Conservation (phyloP, 495 filamentous ascomycete species). For the Collariella sp. region DNA sequence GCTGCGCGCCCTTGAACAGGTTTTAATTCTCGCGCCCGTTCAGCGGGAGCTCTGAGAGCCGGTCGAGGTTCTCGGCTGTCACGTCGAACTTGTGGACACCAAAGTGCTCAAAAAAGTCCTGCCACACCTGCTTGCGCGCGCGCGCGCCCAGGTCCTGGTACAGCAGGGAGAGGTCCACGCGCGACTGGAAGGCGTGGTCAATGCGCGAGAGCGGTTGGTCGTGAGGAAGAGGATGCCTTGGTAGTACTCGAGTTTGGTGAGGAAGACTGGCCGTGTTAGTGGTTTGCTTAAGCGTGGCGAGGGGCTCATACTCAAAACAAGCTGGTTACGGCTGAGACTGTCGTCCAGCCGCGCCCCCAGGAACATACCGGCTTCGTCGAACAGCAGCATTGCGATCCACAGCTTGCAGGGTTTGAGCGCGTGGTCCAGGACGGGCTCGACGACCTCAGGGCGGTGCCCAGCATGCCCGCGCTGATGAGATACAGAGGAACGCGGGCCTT, state of each 20-base stretch:
- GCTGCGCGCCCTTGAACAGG: conserved; percentile 33
- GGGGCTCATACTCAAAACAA: conserved; percentile 28
- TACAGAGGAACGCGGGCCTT: conserved; percentile 20
- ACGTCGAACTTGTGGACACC: conserved; percentile 20
- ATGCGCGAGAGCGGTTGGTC: conserved; percentile 36
- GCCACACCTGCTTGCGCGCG: conserved; percentile 22
- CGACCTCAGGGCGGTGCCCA: conserved; percentile 14
- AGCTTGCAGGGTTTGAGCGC: conserved; percentile 35
- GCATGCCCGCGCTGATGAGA: conserved; percentile 16
- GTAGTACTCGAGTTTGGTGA: conserved; percentile 49
- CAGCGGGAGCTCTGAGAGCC: conserved; percentile 21
- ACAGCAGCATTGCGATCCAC: conserved; percentile 43
- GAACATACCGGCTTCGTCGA: conserved; percentile 43
- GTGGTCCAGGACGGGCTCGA: conserved; percentile 26
- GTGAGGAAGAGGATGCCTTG: conserved; percentile 44
- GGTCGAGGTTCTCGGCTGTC: conserved; percentile 12
- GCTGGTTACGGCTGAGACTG: conserved; percentile 31
- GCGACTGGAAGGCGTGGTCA: conserved; percentile 44
- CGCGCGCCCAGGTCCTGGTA: conserved; percentile 30
- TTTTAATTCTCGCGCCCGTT: conserved; percentile 42
- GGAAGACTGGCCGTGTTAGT: conserved; percentile 32
- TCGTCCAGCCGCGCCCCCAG: conserved; percentile 37
- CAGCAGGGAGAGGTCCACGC: conserved; percentile 39
- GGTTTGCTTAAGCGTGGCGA: neutral
- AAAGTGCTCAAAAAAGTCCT: conserved; percentile 16